Conservation (phyloP, 1,284 basidiomycete genomes). For the Trichosporon coremiiforme region DNA sequence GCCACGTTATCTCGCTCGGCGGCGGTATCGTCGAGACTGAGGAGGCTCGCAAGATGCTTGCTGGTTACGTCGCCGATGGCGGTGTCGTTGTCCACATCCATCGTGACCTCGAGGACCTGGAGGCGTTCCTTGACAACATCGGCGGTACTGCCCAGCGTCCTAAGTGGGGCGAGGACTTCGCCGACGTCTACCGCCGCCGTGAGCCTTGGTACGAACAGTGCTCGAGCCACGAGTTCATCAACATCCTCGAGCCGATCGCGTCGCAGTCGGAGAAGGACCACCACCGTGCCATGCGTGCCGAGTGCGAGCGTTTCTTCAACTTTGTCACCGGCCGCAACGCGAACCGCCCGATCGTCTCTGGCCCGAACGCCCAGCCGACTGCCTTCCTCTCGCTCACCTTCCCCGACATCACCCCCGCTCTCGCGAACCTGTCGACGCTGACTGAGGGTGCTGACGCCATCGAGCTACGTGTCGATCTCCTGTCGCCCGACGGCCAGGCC, state of each 20-base stretch:
- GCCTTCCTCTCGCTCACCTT: conserved; percentile 94
- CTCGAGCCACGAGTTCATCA: conserved; percentile 81
- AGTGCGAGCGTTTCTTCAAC: conserved; percentile 70
- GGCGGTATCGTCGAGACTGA: conserved; percentile 90
- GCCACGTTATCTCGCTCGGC: conserved; percentile 85
- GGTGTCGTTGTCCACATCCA: conserved; percentile 73
- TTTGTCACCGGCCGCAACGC: conserved; percentile 77
- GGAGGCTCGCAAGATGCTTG: conserved; percentile 70
- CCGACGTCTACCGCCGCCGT: conserved; percentile 79
- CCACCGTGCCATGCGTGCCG: conserved; percentile 46
- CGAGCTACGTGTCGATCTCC: conserved; percentile 89
- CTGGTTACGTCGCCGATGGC: conserved; percentile 65
- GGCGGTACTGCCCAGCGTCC: conserved; percentile 70
- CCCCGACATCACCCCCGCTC: conserved; percentile 75
- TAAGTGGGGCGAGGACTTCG: conserved; percentile 79
- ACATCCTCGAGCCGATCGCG: conserved; percentile 57
- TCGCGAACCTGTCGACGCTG: conserved; percentile 71
- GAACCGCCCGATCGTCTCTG: conserved; percentile 61
- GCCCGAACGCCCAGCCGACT: conserved; percentile 63
- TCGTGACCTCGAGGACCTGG: conserved; percentile 70
- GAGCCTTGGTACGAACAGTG: conserved; percentile 87
- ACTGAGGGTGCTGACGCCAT: conserved; percentile 86
- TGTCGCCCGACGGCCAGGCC: conserved; percentile 62
- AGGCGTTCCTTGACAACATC: conserved; percentile 70
- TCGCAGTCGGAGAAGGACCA: conserved; percentile 46